phyloP scores from a whole-genome alignment of 768 basidiomycete species.

The Termitomyces sp. region DNA sequence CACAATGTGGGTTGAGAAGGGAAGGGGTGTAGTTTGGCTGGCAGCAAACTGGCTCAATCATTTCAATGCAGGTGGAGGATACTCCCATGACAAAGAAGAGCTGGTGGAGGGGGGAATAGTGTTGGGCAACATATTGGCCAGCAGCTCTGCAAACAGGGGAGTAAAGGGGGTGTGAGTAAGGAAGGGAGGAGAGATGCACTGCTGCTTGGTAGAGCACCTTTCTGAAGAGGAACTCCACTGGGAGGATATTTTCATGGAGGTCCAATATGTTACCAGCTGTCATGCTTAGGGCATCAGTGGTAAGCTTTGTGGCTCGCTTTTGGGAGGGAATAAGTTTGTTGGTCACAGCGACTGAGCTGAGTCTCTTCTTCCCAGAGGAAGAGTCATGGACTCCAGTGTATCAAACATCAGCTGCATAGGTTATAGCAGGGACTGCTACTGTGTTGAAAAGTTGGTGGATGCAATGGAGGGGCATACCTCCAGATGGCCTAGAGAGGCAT shows the following conservation, averaged over 20 bases:
- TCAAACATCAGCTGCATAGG: not conserved
- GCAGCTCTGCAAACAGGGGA: not conserved
- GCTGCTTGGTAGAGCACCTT: not conserved
- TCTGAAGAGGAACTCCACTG: not conserved
- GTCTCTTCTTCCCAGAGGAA: not conserved
- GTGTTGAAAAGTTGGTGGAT: not conserved
- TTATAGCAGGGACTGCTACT: not conserved
- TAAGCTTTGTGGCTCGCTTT: not conserved
- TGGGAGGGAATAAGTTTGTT: not conserved
- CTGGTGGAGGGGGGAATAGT: conserved; percentile 7
- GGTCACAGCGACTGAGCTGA: not conserved
- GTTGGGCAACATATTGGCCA: not conserved
- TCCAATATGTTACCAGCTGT: conserved; percentile 3
- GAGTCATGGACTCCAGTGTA: not conserved
- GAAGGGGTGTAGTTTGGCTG: not conserved
- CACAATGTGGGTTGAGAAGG: conserved; percentile 3
- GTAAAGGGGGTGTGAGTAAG: conserved; percentile 6
- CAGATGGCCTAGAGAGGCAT: not conserved
- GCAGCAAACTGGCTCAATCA: not conserved
- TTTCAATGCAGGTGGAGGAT: not conserved
- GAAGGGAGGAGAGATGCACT: conserved; percentile 1
- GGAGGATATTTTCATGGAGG: conserved; percentile 5
- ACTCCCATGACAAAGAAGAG: not conserved
- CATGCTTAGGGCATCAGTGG: not conserved
- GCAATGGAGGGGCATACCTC: not conserved